Conservation (phyloP, 1,284 basidiomycete genomes). For the Naganishia albida region DNA sequence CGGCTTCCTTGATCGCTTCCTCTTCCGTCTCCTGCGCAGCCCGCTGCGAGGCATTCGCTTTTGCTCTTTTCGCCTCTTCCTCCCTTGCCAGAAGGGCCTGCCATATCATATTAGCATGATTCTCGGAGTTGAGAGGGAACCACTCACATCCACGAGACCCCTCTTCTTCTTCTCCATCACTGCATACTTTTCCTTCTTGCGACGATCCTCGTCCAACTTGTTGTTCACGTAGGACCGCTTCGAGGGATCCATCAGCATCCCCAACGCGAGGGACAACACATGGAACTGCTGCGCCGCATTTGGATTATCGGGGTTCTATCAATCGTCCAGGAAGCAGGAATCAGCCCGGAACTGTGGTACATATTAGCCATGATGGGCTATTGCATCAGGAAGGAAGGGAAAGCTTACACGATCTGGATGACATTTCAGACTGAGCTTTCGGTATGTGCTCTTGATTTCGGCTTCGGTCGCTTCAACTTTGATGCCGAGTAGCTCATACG, state of each 20-base stretch:
- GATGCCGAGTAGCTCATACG: conserved; percentile 74
- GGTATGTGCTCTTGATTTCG: conserved; percentile 80
- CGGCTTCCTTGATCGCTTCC: conserved; percentile 76
- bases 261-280: conserved; percentile 79
- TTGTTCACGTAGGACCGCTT: conserved; percentile 81
- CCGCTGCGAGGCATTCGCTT: conserved; percentile 63
- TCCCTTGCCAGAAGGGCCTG: conserved; percentile 81
- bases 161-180: conserved; percentile 77
- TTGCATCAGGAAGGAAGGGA: not conserved
- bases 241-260: conserved; percentile 78
- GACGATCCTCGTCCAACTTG: conserved; percentile 70
- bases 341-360: not conserved
- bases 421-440: conserved; percentile 77
- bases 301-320: conserved; percentile 32
- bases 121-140: not conserved
- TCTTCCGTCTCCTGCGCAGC: conserved; percentile 64
- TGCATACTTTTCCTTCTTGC: conserved; percentile 70
- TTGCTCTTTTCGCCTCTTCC: conserved; percentile 72
- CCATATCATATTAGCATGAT: not conserved
- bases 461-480: conserved; percentile 68
- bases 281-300: conserved; percentile 75
- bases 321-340: not conserved
- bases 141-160: conserved; percentile 63
- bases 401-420: conserved; percentile 81
- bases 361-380: conserved; percentile 18